phyloP scores from a whole-genome alignment of 306 rosid genomes.

The Purshia tridentata region DNA sequence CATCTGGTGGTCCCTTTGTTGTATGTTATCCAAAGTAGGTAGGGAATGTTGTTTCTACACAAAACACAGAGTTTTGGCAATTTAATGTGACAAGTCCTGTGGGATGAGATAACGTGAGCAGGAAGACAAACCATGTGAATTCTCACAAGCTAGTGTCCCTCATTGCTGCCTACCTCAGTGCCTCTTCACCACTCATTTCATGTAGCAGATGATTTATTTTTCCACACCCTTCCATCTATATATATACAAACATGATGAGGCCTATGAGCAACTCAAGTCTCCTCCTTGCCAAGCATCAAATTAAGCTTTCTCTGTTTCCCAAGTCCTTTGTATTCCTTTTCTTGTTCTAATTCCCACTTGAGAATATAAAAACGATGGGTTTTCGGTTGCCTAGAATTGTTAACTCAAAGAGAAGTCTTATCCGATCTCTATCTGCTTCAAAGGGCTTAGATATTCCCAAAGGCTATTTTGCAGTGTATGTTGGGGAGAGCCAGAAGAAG shows the following conservation, averaged over 20 bases:
- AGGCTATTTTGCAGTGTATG: constrained; percentile 50
- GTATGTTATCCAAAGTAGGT: neutral
- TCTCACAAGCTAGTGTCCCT: neutral
- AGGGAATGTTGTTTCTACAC: neutral
- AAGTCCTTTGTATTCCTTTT: neutral
- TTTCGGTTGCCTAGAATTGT: neutral
- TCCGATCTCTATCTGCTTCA: neutral
- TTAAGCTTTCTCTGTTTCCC: neutral
- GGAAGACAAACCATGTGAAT: constrained; percentile 6
- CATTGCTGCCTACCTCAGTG: neutral
- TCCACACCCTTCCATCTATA: neutral
- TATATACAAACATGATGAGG: neutral
- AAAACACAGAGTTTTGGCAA: neutral
- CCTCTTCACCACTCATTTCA: neutral
- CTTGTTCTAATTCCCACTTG: neutral
- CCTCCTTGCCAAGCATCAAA: neutral
- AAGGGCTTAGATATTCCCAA: constrained; percentile 33
- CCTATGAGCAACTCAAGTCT: neutral
- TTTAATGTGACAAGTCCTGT: neutral
- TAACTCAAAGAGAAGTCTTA: constrained; percentile 5
- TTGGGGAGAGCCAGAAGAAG: constrained; percentile 43
- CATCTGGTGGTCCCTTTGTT: neutral
- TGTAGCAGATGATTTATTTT: neutral
- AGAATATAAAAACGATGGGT: neutral
- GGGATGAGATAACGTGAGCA: neutral